Evolutionary conservation across 73 alveolate genomes (phyloP).

Genomic region (Paraurostyla sp.): DNA sequence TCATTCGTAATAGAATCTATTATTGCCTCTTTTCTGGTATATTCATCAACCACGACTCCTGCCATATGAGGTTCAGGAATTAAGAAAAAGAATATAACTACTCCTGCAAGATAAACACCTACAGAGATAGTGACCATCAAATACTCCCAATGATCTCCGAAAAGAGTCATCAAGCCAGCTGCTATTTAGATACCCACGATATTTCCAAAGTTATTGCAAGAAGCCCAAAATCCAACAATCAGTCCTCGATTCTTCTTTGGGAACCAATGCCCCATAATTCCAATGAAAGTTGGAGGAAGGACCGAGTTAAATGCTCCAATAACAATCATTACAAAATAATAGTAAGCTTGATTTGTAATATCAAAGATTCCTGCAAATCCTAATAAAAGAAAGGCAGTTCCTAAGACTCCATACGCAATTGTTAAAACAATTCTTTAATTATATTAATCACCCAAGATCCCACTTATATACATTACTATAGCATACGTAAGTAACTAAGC

Average conservation of each 20-base stretch:
- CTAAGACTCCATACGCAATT: not conserved
- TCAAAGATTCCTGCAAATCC: not conserved
- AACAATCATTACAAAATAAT: not conserved
- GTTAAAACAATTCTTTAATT: not conserved
- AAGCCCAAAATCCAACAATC: slow-evolving; percentile 66
- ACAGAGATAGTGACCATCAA: not conserved
- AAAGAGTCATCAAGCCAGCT: not conserved
- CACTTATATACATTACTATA: not conserved
- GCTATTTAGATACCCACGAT: slow-evolving; percentile 69
- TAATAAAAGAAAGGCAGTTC: not conserved
- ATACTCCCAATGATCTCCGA: not conserved
- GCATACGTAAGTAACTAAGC: not conserved
- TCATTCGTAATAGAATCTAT: no score
- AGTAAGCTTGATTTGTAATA: not conserved
- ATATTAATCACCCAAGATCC: not conserved
- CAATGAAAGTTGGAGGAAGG: not conserved
- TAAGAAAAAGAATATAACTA: not conserved
- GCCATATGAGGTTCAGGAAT: no score
- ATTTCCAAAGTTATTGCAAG: slow-evolving; percentile 71
- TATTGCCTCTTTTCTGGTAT: no score
- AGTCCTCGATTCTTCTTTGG: slow-evolving; percentile 65
- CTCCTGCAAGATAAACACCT: not conserved
- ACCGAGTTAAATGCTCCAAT: not conserved
- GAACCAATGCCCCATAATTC: slow-evolving; percentile 74
- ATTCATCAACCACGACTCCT: no score